Conservation (phyloP, 495 filamentous ascomycete genomes). For the Tirmania nivea region DNA sequence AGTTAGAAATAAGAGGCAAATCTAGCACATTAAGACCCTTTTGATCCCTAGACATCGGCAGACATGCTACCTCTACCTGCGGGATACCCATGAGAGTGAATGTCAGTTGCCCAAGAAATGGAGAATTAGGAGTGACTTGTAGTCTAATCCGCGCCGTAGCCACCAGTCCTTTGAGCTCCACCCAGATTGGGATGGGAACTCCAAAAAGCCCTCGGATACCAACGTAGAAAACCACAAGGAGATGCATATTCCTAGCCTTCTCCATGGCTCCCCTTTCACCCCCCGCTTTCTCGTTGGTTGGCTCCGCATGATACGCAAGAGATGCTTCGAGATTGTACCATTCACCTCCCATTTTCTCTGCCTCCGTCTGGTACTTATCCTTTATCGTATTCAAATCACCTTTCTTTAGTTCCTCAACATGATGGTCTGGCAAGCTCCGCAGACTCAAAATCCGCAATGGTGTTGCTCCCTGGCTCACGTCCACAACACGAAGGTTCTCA, state of each 20-base stretch:
- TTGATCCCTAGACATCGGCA: constrained; percentile 44
- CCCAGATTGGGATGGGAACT: constrained; percentile 34
- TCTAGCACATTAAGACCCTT: constrained; percentile 48
- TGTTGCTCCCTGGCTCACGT: constrained; percentile 11
- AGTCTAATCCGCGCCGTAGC: constrained; percentile 42
- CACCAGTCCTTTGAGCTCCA: constrained; percentile 43
- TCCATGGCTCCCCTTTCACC: constrained; percentile 31
- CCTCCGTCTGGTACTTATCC: not conserved
- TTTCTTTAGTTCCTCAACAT: constrained; percentile 47
- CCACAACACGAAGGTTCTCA: constrained; percentile 12
- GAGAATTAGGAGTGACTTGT: constrained; percentile 50
- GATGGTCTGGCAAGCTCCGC: constrained; percentile 80
- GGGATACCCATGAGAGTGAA: constrained; percentile 56
- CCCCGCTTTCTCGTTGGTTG: constrained; percentile 62
- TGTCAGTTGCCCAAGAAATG: constrained; percentile 47
- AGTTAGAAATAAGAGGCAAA: constrained; percentile 45
- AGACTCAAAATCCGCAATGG: constrained; percentile 23
- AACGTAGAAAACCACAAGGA: constrained; percentile 33
- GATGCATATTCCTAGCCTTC: constrained; percentile 40
- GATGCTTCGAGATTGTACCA: constrained; percentile 49
- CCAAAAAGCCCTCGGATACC: constrained; percentile 35
- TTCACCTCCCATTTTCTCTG: constrained; percentile 44
- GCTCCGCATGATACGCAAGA: constrained; percentile 41
- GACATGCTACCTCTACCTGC: constrained; percentile 43
- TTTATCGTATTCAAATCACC: constrained; percentile 5